phyloP scores from a whole-genome alignment of 768 basidiomycete genomes.

The Steccherinum ochraceum region DNA sequence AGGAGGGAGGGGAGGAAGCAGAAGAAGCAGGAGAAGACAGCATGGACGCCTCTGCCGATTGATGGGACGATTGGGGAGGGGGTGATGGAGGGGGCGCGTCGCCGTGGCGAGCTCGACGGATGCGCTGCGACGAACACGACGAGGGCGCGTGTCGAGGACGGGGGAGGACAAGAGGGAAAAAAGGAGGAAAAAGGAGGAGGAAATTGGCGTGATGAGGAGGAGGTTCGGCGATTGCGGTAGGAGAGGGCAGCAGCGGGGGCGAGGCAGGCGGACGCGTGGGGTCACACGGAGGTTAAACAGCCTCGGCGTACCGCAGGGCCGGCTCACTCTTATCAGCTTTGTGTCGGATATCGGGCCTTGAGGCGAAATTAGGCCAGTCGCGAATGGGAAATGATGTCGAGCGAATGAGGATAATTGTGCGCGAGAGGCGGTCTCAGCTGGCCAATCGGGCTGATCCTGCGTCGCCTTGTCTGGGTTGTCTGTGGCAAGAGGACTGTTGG shows the following conservation, averaged over 20 bases:
- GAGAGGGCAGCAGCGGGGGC: background rate
- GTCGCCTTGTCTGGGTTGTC: no score
- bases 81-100: background rate
- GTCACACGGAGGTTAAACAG: conserved; percentile 10
- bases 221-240: conserved; percentile 7
- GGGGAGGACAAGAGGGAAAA: background rate
- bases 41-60: background rate
- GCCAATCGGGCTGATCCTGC: no score
- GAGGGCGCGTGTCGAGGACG: background rate
- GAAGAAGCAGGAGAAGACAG: conserved; percentile 7
- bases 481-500: no score
- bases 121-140: background rate
- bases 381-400: no score
- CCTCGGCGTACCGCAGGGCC: background rate
- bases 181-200: conserved; percentile 5
- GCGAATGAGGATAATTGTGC: no score
- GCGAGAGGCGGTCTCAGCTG: no score
- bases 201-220: no score
- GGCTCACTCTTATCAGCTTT: conserved; percentile 1
- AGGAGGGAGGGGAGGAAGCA: conserved; percentile 20
- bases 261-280: conserved; percentile 7
- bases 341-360: background rate
- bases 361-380: no score
- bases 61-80: background rate
- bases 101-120: conserved; percentile 3